Evolutionary conservation across 1,284 basidiomycete genomes (phyloP).

Genomic region (Ganoderma resinaceum): DNA sequence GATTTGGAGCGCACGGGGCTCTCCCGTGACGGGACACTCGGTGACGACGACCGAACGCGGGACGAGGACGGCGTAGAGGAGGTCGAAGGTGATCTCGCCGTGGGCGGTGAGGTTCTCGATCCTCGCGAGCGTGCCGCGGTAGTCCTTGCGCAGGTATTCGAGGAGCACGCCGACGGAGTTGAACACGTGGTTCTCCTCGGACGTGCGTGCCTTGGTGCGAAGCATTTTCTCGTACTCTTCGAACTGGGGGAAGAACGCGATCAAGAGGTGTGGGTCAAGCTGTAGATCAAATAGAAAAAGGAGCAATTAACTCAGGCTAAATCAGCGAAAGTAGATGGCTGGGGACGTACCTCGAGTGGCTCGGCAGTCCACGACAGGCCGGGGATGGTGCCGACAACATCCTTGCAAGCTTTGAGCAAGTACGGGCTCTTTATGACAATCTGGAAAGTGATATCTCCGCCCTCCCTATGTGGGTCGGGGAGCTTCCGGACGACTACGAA

Average conservation of each 20-base stretch:
- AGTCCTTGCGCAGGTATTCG: slow-evolving; percentile 56
- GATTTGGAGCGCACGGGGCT: slow-evolving; percentile 54
- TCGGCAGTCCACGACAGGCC: slow-evolving; percentile 65
- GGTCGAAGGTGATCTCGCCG: slow-evolving; percentile 60
- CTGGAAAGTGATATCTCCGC: slow-evolving; percentile 51
- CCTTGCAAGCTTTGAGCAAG: slow-evolving; percentile 59
- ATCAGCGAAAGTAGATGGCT: neutral
- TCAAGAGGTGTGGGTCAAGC: slow-evolving; percentile 59
- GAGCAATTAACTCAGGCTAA: neutral
- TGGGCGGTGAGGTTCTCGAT: slow-evolving; percentile 54
- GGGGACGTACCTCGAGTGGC: slow-evolving; percentile 51
- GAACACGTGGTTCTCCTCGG: slow-evolving; percentile 49
- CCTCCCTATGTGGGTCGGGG: slow-evolving; percentile 39
- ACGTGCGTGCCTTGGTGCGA: slow-evolving; percentile 42
- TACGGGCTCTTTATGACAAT: slow-evolving; percentile 62
- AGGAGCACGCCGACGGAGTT: slow-evolving; percentile 44
- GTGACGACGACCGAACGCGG: slow-evolving; percentile 24
- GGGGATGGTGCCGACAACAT: slow-evolving; percentile 57
- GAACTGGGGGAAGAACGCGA: slow-evolving; percentile 58
- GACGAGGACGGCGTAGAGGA: slow-evolving; percentile 46
- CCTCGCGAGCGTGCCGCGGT: slow-evolving; percentile 50
- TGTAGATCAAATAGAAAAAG: slow-evolving; percentile 29
- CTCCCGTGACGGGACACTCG: slow-evolving; percentile 38
- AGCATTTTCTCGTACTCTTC: slow-evolving; percentile 50
- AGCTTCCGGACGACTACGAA: slow-evolving; percentile 33